phyloP scores from a whole-genome alignment of 768 basidiomycete species.

The Auriculariales sp. region DNA sequence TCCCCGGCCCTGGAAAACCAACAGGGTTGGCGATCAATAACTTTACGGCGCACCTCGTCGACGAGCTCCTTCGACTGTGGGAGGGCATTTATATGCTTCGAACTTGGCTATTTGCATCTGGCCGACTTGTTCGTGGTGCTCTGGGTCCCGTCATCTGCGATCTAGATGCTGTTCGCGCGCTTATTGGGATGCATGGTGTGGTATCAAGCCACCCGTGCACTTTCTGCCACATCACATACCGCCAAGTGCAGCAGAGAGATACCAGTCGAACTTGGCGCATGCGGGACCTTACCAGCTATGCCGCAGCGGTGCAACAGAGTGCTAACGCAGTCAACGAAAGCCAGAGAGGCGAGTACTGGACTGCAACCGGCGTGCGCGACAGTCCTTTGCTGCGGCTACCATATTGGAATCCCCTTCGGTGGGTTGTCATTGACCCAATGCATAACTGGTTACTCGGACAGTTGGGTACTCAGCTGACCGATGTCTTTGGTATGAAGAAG shows the following conservation, averaged over 20 bases:
- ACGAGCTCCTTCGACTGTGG: not conserved
- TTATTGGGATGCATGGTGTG: not conserved
- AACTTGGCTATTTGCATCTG: not conserved
- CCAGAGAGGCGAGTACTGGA: not conserved
- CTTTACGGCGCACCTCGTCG: not conserved
- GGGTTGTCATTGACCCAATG: not conserved
- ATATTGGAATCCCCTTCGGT: not conserved
- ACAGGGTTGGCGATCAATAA: not conserved
- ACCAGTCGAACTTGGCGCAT: not conserved
- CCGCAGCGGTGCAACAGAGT: not conserved
- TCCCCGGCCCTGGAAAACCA: not conserved
- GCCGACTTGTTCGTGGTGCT: not conserved
- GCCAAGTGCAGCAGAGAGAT: not conserved
- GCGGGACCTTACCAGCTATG: not conserved
- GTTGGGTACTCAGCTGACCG: not conserved
- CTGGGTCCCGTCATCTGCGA: not conserved
- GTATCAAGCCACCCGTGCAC: not conserved
- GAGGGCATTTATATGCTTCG: not conserved
- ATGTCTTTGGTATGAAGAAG: not conserved
- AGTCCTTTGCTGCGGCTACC: not conserved
- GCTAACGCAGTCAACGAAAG: not conserved
- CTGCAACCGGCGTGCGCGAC: not conserved
- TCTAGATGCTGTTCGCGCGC: not conserved
- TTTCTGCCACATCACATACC: not conserved
- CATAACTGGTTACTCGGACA: not conserved